Conservation (phyloP, 257 asterid genomes). For the Mentha longifolia region DNA sequence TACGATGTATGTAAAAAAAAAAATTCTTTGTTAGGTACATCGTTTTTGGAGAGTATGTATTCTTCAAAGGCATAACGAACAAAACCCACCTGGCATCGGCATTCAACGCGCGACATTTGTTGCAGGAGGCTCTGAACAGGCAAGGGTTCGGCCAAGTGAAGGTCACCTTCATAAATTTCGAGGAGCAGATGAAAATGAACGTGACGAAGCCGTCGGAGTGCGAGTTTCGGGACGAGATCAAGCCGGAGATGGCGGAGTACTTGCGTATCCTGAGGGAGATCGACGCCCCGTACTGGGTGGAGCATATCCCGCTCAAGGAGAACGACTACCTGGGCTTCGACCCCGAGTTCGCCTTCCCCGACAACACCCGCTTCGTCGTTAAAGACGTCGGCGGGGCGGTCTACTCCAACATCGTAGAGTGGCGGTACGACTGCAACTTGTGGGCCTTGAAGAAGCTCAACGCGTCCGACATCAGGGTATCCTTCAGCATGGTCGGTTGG, state of each 20-base stretch:
- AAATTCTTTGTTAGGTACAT: conserved; percentile 27
- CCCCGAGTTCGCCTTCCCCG: conserved; percentile 39
- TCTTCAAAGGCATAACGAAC: fast-evolving
- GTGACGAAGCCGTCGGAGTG: conserved; percentile 45
- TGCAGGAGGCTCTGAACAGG: conserved; percentile 26
- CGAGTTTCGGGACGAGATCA: conserved; percentile 38
- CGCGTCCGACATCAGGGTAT: conserved; percentile 8
- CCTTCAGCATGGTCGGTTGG: conserved; percentile 46
- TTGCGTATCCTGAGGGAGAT: neutral
- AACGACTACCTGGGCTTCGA: neutral
- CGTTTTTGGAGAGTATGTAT: neutral
- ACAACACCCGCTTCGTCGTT: conserved; percentile 13
- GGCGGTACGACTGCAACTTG: conserved; percentile 34
- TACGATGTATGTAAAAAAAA: no score
- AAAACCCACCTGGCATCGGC: fast-evolving
- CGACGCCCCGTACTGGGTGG: conserved; percentile 26
- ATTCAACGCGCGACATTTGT: neutral
- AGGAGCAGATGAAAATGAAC: neutral
- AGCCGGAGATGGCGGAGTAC: neutral
- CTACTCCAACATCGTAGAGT: conserved; percentile 44
- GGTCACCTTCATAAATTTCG: neutral
- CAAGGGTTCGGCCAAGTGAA: conserved; percentile 24
- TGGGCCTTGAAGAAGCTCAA: conserved; percentile 44
- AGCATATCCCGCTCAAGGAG: conserved; percentile 30
- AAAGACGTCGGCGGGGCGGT: conserved; percentile 28